Percentiles rank a stretch among this genome's conserved stretches.
Conservation (phyloP, 2,329 filamentous ascomycete species). For the Plenodomus tracheiphilus region DNA sequence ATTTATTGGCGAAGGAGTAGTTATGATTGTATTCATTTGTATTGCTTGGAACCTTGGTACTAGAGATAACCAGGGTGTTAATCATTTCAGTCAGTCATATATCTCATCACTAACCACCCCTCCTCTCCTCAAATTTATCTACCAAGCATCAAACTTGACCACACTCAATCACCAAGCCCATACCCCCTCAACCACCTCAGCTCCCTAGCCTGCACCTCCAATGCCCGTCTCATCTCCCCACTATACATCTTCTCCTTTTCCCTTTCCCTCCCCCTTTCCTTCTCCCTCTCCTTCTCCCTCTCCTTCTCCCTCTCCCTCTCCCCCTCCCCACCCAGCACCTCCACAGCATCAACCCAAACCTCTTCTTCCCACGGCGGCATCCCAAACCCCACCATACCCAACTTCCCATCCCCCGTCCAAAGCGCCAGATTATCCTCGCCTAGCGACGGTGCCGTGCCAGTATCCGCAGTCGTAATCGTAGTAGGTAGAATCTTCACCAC, state of each 20-base stretch:
- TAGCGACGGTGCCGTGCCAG: constrained; percentile 6
- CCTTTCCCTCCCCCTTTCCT: constrained; percentile 45
- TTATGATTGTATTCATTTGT: too few species aligned
- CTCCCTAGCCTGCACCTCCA: constrained; percentile 79
- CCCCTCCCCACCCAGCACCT: constrained; percentile 40
- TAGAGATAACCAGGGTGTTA: too few species aligned
- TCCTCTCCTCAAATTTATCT: background rate
- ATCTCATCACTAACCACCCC: background rate
- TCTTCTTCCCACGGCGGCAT: constrained; percentile 30
- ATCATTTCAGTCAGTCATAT: too few species aligned
- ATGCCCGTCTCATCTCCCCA: constrained; percentile 71
- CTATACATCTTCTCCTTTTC: constrained; percentile 68
- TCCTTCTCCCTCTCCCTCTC: constrained; percentile 48
- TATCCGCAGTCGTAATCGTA: background rate
- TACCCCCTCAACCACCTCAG: constrained; percentile 72
- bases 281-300: constrained; percentile 59
- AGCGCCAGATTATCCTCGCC: constrained; percentile 70
- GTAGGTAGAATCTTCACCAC: constrained; percentile 76
- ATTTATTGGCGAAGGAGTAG: too few species aligned
- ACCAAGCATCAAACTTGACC: too few species aligned
- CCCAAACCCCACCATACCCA: constrained; percentile 68
- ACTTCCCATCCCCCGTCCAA: constrained; percentile 80
- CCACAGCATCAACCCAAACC: constrained; percentile 39
- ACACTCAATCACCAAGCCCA: constrained; percentile 49
- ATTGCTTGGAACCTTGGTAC: too few species aligned